Evolutionary conservation across 495 filamentous ascomycete species (phyloP).

Genomic region (Clavariopsis aquatica): DNA sequence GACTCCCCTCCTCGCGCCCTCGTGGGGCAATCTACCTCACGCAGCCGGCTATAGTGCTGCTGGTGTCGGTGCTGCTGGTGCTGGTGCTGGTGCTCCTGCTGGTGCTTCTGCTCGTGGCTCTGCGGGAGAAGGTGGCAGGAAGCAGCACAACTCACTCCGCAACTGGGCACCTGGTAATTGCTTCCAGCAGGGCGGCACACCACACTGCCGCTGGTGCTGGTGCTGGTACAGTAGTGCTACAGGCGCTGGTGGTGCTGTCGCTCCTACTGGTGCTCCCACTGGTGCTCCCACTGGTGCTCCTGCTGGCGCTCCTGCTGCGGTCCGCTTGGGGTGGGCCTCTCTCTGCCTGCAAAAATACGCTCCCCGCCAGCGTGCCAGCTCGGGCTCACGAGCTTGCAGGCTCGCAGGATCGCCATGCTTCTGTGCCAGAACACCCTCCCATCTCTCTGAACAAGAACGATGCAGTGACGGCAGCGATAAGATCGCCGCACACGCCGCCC

Average conservation of each 20-base stretch:
- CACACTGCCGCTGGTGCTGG: no score
- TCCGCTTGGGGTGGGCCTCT: background rate
- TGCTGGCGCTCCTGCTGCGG: background rate
- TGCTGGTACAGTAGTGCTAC: no score
- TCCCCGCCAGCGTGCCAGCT: no score
- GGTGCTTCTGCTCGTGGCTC: no score
- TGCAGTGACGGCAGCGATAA: slow-evolving; percentile 12
- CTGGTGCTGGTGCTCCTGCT: no score
- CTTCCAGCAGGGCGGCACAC: no score
- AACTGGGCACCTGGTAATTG: no score
- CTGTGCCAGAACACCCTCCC: no score
- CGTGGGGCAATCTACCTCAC: slow-evolving; percentile 34
- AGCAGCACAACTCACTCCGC: no score
- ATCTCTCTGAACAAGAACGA: background rate
- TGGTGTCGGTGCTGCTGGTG: no score
- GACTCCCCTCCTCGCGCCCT: slow-evolving; percentile 18
- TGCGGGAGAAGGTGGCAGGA: no score
- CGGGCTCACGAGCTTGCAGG: no score
- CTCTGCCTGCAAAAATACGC: background rate
- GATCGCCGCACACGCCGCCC: slow-evolving; percentile 15
- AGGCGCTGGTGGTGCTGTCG: background rate
- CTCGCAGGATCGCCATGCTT: background rate
- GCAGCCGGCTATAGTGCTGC: slow-evolving; percentile 28
- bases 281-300: background rate
- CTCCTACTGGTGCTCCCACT: background rate